Conservation (phyloP, 2,329 filamentous ascomycete species). For the Calonectria naviculata region DNA sequence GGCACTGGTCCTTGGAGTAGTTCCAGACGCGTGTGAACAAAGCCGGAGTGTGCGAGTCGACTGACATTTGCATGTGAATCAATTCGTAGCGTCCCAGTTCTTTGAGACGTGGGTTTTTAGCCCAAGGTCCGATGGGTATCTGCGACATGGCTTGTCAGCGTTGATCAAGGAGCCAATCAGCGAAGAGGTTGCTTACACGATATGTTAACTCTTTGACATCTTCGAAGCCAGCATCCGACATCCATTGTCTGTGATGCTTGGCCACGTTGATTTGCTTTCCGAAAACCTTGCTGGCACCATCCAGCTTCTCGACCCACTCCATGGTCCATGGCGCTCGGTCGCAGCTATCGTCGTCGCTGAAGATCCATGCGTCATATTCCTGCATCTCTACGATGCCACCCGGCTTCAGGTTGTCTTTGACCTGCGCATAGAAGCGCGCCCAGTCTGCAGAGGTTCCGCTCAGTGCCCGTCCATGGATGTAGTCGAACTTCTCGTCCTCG, state of each 20-base stretch:
- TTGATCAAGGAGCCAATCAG: accelerated
- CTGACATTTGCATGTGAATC: constrained; percentile 55
- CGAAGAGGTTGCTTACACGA: constrained; percentile 11
- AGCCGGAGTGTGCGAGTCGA: constrained; percentile 53
- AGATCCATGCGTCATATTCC: constrained; percentile 52
- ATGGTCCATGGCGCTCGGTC: constrained; percentile 50
- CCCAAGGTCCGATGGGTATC: constrained; percentile 53
- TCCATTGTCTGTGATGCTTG: constrained; percentile 49
- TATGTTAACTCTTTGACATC: constrained; percentile 42
- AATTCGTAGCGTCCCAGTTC: constrained; percentile 50
- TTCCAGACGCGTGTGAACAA: constrained; percentile 51
- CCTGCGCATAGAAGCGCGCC: constrained; percentile 44
- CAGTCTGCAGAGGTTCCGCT: constrained; percentile 47
- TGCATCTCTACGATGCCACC: constrained; percentile 53
- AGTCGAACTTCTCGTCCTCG: constrained; percentile 47
- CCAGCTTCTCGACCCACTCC: constrained; percentile 52
- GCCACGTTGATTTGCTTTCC: constrained; percentile 54
- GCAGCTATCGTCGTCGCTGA: constrained; percentile 51
- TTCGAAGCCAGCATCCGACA: constrained; percentile 51
- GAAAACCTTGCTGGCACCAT: constrained; percentile 47
- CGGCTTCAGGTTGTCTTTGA: constrained; percentile 43
- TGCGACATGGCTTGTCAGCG: constrained; percentile 21
- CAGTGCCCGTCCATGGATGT: constrained; percentile 50
- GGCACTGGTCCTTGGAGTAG: constrained; percentile 53
- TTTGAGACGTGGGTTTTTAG: constrained; percentile 49